phyloP scores from a whole-genome alignment of 495 filamentous ascomycete species.

The Penicillium bialowiezense region DNA sequence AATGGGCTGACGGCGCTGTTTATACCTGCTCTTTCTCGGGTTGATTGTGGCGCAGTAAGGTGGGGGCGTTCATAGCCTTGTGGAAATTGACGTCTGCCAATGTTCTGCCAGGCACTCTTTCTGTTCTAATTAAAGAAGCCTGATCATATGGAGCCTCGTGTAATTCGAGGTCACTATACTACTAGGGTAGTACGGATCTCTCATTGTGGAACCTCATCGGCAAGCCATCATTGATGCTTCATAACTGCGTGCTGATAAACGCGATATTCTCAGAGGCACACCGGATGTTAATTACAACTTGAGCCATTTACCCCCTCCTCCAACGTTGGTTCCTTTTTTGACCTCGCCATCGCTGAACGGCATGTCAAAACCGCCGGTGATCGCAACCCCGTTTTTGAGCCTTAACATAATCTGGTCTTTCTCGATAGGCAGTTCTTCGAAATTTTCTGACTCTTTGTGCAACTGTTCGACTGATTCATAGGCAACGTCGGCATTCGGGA shows the following conservation, averaged over 20 bases:
- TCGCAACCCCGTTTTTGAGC: conserved; percentile 5
- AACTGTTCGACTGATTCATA: conserved; percentile 6
- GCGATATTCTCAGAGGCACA: no score
- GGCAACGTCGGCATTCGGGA: conserved; percentile 4
- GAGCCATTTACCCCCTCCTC: conserved; percentile 4
- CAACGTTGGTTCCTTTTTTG: conserved; percentile 1
- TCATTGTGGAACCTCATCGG: no score
- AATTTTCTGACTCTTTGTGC: background rate
- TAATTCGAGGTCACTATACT: no score
- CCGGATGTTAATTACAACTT: conserved; percentile 3
- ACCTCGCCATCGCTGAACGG: conserved; percentile 6
- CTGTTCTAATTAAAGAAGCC: background rate
- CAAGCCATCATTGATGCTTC: no score
- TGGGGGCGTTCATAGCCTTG: conserved; percentile 9
- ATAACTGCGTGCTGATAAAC: no score
- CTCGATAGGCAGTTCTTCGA: conserved; percentile 4
- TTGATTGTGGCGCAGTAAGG: conserved; percentile 5
- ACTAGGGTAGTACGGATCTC: no score
- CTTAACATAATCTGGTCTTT: conserved; percentile 7
- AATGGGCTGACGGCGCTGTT: no score
- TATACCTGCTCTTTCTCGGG: no score
- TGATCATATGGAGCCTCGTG: no score
- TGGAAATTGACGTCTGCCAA: conserved; percentile 3
- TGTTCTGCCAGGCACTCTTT: background rate
- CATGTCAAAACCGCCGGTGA: conserved; percentile 8